These are phyloP conservation scores for Alloteropsis semialata DNA, from an alignment of 176 grass and related monocot genomes.

Conservation along the genomic window DNA sequence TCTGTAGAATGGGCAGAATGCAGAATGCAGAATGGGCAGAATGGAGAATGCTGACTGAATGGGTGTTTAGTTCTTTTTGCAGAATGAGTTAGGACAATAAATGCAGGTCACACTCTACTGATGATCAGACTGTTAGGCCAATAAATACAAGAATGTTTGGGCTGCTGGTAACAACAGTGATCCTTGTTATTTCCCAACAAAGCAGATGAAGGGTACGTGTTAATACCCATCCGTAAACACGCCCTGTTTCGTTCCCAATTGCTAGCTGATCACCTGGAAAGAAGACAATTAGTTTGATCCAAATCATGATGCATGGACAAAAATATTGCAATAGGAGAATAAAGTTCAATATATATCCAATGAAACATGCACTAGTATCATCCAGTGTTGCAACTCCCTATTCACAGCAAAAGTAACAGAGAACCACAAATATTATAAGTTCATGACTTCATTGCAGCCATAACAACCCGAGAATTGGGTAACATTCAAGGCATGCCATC, in stretches of 20 bases:
- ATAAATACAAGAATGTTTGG: too few species aligned
- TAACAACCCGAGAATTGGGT: background rate
- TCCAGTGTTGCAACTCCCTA: background rate
- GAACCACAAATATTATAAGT: background rate
- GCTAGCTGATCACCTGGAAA: conserved; percentile 31
- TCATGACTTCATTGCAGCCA: background rate
- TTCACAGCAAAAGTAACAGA: background rate
- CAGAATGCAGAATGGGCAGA: too few species aligned
- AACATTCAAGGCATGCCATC: background rate
- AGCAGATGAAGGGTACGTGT: conserved; percentile 37
- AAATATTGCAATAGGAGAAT: background rate
- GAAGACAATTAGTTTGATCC: background rate
- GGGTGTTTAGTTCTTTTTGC: too few species aligned
- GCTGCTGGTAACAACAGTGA: conserved; percentile 15
- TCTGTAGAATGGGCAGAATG: too few species aligned
- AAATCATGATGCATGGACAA: background rate
- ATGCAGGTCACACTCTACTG: too few species aligned
- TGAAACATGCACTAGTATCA: background rate
- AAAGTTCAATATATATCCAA: background rate
- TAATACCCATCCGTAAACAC: conserved; percentile 28
- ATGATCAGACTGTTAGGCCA: too few species aligned
- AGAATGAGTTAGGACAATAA: too few species aligned
- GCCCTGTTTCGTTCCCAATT: conserved; percentile 27
- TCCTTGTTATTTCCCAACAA: conserved; percentile 27
- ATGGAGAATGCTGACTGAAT: too few species aligned